Base-by-base conservation (phyloP, 139 green algal species). In the Chlorella sp. region DNA sequence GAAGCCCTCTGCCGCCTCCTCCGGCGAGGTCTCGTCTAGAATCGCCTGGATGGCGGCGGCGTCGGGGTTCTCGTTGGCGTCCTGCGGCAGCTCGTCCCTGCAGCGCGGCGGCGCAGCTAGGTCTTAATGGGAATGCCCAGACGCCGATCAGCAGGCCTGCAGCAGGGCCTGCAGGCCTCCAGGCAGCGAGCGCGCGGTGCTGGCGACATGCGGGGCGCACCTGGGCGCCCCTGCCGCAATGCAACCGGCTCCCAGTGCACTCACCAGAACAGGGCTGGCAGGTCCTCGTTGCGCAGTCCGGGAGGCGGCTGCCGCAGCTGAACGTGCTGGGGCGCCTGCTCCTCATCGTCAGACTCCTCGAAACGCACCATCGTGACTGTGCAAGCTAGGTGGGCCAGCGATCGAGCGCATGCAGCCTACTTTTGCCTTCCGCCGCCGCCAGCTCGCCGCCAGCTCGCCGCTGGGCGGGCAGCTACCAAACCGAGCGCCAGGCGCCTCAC, bases 1-100 rank as follows among this genome's bases (percentile, higher is more conserved):
- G 76, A 90, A 94, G 30, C 90, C 94, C 20, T 94, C 88, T 16
- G 92, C 93, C 19, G 88, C 70, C 86, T 97, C 94, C 46, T 94
- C 92, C 2, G 92, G 92, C 7, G 90, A 95, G 7, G 81, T 88
- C 77, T 98, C 95, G 3, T 92, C 93, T 34, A 91, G 86, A 38
- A 98, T 77, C 0, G 93, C 91, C 38, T 95, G 84, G 44, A 98
- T 89, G 1, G 92, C 95, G 32, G 86, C 82, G 7, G 84, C 88
- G 36, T 96, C 92, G 16, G 92, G 79, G 34, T 97, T 88, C 5
- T 92, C 83, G 16, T 91, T 84, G 32, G 92, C 88, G 4, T 95
- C 89, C 1, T 73, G 40, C 24, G 94, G 94, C 80, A 95, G 89
- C 3, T 86, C 65, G 65, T 96, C 93, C 93, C 94, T 83, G 77